Base-by-base conservation (phyloP, 2,329 filamentous ascomycete genomes). In the Hymenoscyphus occultus region DNA sequence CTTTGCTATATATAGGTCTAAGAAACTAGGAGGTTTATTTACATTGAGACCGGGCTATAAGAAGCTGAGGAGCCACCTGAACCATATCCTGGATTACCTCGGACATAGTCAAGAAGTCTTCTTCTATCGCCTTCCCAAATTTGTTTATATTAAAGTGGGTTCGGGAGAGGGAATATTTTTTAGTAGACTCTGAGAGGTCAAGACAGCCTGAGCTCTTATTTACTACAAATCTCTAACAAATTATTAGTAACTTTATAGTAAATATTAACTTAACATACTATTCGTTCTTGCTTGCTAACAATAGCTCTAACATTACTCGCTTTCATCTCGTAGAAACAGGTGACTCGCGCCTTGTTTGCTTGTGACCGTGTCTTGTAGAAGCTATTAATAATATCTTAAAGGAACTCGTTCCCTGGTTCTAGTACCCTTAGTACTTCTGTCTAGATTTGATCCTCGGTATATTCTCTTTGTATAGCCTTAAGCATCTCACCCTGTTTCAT, bases 401-500 rank as follows among this genome's bases (percentile, higher is more conserved):
- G 56, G 56, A 57, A 57, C 16, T 57, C 28, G 35, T 57, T 57
- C 35, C 56, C 56, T 39, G 13, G 56, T 14, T 57, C 31, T 12
- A 57, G 28, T 16, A 57, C 35, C 31, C 35, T 0, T 19, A 57
- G 35, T 9, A 57, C 56, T 32, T n/a, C 56, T 57, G 14, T 16
- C 56, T 57, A 28, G 28, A 35, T 39, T 32, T 39, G 56, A 57
- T 57, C 56, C 12, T 57, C 56, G 12, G n/a, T 10, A 28, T 57
- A 57, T 57, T 57, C 56, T 13, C 56, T 57, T 19, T 13, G 28
- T 39, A 28, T 28, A 12, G 56, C 56, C 12, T 57, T 28, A 39
- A 57, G 56, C 31, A 57, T 57, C 7, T 57, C 56, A 39, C 56
- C 35, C 56, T 57, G 31, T 28, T 57, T 35, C 31, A 57, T 57